These are phyloP conservation scores for Nepenthes mirabilis DNA, from an alignment of 148 eudicot genomes.

Conservation along the genomic window DNA sequence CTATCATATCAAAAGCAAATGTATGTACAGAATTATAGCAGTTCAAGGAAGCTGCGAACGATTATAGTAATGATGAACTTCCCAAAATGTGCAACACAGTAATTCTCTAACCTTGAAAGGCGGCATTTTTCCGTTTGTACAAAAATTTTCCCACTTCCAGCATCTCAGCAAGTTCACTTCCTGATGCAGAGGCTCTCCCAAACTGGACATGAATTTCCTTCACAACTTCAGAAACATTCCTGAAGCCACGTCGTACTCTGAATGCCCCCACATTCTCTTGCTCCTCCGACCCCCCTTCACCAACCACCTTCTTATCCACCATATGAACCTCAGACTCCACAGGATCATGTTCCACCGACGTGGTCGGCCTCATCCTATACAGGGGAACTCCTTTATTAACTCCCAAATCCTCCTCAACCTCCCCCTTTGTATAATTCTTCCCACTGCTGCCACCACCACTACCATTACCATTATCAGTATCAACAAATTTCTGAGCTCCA, in stretches of 20 bases:
- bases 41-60: neutral
- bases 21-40: neutral
- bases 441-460: conserved; percentile 12
- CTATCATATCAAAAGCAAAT: neutral
- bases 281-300: conserved; percentile 25
- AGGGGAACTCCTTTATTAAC: conserved; percentile 7
- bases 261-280: conserved; percentile 26
- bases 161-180: conserved; percentile 57
- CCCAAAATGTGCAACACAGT: no score
- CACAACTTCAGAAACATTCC: conserved; percentile 50
- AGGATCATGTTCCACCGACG: conserved; percentile 24
- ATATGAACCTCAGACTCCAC: conserved; percentile 78
- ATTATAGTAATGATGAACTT: no score
- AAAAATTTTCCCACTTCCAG: conserved; percentile 72
- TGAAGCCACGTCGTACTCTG: conserved; percentile 27
- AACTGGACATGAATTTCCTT: conserved; percentile 78
- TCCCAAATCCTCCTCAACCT: conserved; percentile 15
- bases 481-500: conserved; percentile 44
- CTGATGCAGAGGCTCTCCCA: conserved; percentile 66
- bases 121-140: conserved; percentile 48
- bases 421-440: conserved; percentile 19
- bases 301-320: conserved; percentile 90
- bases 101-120: conserved; percentile 42
- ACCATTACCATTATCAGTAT: conserved; percentile 9
- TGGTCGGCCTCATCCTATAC: conserved; percentile 23